Conservation (phyloP, 2,329 filamentous ascomycete genomes). For the Aspergillus eucalypticola region DNA sequence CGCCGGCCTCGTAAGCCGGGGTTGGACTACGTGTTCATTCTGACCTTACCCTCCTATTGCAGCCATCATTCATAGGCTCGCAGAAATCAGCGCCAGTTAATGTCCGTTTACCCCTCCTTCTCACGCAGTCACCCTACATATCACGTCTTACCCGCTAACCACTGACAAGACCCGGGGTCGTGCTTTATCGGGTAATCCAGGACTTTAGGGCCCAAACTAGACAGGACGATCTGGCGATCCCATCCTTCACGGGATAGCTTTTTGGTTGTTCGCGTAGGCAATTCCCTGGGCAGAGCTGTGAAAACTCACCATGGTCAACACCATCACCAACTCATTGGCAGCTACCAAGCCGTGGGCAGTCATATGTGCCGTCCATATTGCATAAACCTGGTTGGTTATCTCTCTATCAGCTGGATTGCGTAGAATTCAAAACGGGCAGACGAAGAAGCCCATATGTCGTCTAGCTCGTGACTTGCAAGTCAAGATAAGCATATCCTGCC, state of each 20-base stretch:
- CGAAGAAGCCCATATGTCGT: not conserved
- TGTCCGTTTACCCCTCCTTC: slow-evolving; percentile 13
- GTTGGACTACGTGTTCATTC: slow-evolving; percentile 2
- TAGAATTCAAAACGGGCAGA: not conserved
- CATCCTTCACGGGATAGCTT: slow-evolving; percentile 8
- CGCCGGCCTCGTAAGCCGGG: slow-evolving; percentile 6
- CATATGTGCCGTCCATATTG: not conserved
- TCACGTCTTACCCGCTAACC: slow-evolving; percentile 6
- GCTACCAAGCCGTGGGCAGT: not conserved
- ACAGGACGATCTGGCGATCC: slow-evolving; percentile 24
- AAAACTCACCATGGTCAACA: not conserved
- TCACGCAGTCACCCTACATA: slow-evolving; percentile 11
- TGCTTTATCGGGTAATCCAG: slow-evolving; percentile 7
- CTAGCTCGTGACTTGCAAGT: not conserved
- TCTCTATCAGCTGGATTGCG: not conserved
- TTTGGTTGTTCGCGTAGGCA: slow-evolving; percentile 15
- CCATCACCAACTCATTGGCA: not conserved
- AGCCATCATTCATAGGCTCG: slow-evolving; percentile 7
- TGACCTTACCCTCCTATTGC: not conserved
- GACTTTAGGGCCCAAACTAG: slow-evolving; percentile 3
- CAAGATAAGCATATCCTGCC: slow-evolving; percentile 7
- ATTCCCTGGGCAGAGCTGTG: not conserved
- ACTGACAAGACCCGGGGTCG: slow-evolving; percentile 2
- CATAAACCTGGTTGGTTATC: not conserved
- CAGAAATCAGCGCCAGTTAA: not conserved